Base-by-base conservation (phyloP, 495 filamentous ascomycete species). In the Hypoxylon perforatum region DNA sequence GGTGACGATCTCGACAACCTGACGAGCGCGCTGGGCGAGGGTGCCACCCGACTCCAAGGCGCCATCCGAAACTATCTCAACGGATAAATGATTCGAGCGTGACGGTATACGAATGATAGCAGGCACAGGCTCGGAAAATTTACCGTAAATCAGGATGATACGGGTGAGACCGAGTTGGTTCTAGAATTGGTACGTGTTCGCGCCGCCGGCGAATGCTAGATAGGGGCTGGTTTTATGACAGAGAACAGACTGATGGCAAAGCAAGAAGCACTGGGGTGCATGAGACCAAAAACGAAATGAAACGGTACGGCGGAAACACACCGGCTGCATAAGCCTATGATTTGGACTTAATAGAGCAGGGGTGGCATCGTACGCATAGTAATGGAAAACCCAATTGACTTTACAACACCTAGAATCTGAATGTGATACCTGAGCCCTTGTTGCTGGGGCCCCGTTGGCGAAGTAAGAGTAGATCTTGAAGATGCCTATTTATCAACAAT, bases 1-100 rank as follows among this genome's bases (percentile, higher is more conserved):
- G 92, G 91, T 41, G 95, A 98, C 74, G 95, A 99, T 76, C 74
- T 99, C 36, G 96, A 98, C 76, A 96, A 96, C 73, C 74, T 97
- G 63, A 89, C 89, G 3, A 84, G 87, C 63, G 82, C 91, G 48
- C 74, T 97, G 11, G 95, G 95, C 4, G 93, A 97, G 71, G 95
- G 92, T 18, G 93, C 92, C 15, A 84, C 81, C 36, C 88, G 87
- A 76, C 78, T 98, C 73, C 92, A 97, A 82, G 92, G 92, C 79
- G 94, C 94, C 60, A 91, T 97, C 71, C 83, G 90, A 68, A 90
- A 83, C 77, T 98, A 97, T 78, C 78, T 97, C 46, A 80, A 78
- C 56, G 76, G 73, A 65, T 83, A 73, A 65, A 38, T 11, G 9
- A n/a, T 7, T 38, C 44, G 12, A 21, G 14, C 17, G 21, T 44